Conservation (phyloP, 768 basidiomycete genomes). For the Plicaturopsis crispa region DNA sequence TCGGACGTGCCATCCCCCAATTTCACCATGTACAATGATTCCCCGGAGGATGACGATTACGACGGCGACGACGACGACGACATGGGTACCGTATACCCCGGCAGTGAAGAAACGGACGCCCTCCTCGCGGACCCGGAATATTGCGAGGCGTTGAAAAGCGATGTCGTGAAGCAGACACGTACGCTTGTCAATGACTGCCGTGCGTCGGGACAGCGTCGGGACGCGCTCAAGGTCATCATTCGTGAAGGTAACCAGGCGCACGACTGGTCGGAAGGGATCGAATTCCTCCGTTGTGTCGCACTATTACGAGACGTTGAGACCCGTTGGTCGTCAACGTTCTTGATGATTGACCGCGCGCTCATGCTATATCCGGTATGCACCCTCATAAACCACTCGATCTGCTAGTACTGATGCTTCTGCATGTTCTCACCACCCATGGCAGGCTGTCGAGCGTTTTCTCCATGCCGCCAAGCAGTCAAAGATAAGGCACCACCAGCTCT, state of each 20-base stretch:
- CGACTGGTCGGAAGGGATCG: conserved; percentile 4
- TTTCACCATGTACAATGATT: too few species aligned
- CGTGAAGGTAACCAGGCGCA: conserved; percentile 15
- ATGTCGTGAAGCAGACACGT: conserved; percentile 17
- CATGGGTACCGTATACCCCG: too few species aligned
- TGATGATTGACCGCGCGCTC: conserved; percentile 26
- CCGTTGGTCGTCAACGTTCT: conserved; percentile 26
- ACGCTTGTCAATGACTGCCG: conserved; percentile 21
- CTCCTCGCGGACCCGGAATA: conserved; percentile 8
- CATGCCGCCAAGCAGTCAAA: conserved; percentile 16
- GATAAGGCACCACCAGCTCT: conserved; percentile 9
- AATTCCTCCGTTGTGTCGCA: conserved; percentile 12
- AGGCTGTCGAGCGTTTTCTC: not conserved
- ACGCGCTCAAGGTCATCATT: conserved; percentile 18
- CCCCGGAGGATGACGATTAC: too few species aligned
- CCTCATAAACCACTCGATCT: too few species aligned
- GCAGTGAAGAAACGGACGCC: too few species aligned
- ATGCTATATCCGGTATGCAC: conserved; percentile 21
- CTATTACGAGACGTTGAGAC: conserved; percentile 25
- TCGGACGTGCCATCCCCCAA: too few species aligned
- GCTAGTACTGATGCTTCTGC: too few species aligned
- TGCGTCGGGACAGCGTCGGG: conserved; percentile 19
- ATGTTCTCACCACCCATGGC: too few species aligned
- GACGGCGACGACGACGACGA: too few species aligned
- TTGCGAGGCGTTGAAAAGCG: conserved; percentile 12